A percentile compares a stretch with the other conserved stretches of the same genome.
phyloP scores from a whole-genome alignment of 2,329 filamentous ascomycete species.

The Colletotrichum nymphaeae region DNA sequence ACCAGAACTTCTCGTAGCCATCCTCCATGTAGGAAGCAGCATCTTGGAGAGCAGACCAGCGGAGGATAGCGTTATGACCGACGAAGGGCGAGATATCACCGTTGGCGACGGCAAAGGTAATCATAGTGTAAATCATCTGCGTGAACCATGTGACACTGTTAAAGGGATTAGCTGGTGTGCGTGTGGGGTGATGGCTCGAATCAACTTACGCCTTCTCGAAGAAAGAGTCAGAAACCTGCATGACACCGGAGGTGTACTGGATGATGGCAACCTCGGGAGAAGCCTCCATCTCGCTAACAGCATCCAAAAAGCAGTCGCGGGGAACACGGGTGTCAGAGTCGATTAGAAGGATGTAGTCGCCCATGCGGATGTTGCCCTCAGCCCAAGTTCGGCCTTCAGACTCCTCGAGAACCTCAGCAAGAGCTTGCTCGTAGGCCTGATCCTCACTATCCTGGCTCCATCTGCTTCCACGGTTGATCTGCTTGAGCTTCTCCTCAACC shows the following conservation, averaged over 20 bases:
- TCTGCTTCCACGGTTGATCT: slow-evolving; percentile 50
- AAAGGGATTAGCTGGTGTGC: slow-evolving; percentile 43
- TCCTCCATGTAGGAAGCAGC: slow-evolving; percentile 54
- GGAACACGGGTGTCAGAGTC: slow-evolving; percentile 79
- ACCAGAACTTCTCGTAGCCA: slow-evolving; percentile 77
- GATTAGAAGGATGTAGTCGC: slow-evolving; percentile 73
- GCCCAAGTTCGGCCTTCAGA: slow-evolving; percentile 66
- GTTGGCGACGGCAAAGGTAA: slow-evolving; percentile 75
- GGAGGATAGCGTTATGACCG: slow-evolving; percentile 80
- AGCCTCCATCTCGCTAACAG: slow-evolving; percentile 77
- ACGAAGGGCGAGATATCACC: slow-evolving; percentile 82
- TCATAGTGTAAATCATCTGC: slow-evolving; percentile 80
- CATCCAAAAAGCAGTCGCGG: slow-evolving; percentile 74
- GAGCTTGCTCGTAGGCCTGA: slow-evolving; percentile 56
- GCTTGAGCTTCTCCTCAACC: slow-evolving; percentile 64
- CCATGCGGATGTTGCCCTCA: slow-evolving; percentile 66
- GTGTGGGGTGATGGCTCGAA: neutral
- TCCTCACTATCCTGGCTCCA: slow-evolving; percentile 54
- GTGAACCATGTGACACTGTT: slow-evolving; percentile 78
- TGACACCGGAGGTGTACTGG: slow-evolving; percentile 79
- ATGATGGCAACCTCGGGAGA: slow-evolving; percentile 78
- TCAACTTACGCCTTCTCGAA: slow-evolving; percentile 71
- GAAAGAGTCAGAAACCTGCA: slow-evolving; percentile 78
- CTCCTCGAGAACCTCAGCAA: slow-evolving; percentile 58
- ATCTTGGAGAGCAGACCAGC: slow-evolving; percentile 65